Evolutionary conservation across 495 filamentous ascomycete genomes (phyloP).

Genomic region (Aspergillus indologenus): DNA sequence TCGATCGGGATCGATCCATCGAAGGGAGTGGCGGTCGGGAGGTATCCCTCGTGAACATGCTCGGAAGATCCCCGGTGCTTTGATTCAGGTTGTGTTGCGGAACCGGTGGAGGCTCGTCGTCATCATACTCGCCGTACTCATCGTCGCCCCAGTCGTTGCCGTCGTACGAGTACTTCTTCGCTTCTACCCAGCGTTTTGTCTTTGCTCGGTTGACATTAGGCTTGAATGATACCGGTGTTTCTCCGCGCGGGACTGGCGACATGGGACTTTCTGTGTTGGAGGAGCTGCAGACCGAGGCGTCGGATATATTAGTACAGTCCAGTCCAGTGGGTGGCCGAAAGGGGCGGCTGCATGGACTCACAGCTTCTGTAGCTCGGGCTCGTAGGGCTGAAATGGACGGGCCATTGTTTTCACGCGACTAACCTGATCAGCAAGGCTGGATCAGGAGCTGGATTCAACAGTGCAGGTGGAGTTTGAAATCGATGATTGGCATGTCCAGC

Average conservation of each 20-base stretch:
- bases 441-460: conserved; percentile 6
- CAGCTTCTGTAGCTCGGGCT: conserved; percentile 26
- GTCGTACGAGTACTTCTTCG: conserved; percentile 82
- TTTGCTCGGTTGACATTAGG: conserved; percentile 87
- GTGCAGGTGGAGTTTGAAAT: background rate
- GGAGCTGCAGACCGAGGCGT: conserved; percentile 12
- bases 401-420: conserved; percentile 13
- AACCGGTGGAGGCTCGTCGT: conserved; percentile 45
- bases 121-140: conserved; percentile 73
- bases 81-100: conserved; percentile 36
- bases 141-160: conserved; percentile 93
- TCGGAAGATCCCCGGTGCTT: conserved; percentile 29
- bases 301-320: background rate
- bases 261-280: conserved; percentile 30
- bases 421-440: background rate
- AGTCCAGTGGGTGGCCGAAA: background rate
- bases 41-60: conserved; percentile 5
- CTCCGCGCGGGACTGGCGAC: conserved; percentile 27
- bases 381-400: conserved; percentile 23
- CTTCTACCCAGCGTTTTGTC: conserved; percentile 93
- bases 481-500: conserved; percentile 1
- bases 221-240: conserved; percentile 56
- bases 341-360: conserved; percentile 14
- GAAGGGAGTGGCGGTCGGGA: conserved; percentile 24
- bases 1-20: conserved; percentile 41